Evolutionary conservation across 805 yeast genomes (phyloP).

Genomic region (Zygosaccharomyces lentus): DNA sequence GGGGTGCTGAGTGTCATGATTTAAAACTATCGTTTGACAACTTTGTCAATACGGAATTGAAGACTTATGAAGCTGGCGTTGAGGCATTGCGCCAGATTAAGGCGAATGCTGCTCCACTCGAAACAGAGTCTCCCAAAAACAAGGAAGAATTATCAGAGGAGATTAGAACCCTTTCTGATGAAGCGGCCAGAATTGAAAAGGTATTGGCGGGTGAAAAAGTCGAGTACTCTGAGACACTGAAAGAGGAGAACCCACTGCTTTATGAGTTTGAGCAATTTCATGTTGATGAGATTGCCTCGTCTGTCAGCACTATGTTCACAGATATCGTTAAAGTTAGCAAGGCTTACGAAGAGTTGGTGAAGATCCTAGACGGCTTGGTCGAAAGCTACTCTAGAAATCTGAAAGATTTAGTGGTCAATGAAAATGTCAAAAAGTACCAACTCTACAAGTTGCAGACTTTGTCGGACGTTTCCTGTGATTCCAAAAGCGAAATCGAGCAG

Average conservation of each 20-base stretch:
- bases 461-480: slow-evolving; percentile 20
- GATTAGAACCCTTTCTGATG: slow-evolving; percentile 8
- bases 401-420: slow-evolving; percentile 83
- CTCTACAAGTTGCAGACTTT: slow-evolving; percentile 26
- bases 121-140: slow-evolving; percentile 4
- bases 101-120: slow-evolving; percentile 11
- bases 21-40: slow-evolving; percentile 27
- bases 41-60: slow-evolving; percentile 44
- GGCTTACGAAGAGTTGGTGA: slow-evolving; percentile 22
- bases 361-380: slow-evolving; percentile 46
- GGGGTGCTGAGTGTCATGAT: slow-evolving; percentile 23
- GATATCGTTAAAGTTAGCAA: slow-evolving; percentile 21
- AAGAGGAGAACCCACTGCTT: slow-evolving; percentile 22
- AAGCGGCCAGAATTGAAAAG: slow-evolving; percentile 18
- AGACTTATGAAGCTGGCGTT: slow-evolving; percentile 50
- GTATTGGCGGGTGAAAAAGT: slow-evolving; percentile 21
- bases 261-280: slow-evolving; percentile 22
- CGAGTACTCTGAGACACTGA: slow-evolving; percentile 19
- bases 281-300: slow-evolving; percentile 11
- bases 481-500: slow-evolving; percentile 22
- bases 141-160: slow-evolving; percentile 10
- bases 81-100: slow-evolving; percentile 32
- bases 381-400: slow-evolving; percentile 73
- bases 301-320: slow-evolving; percentile 13
- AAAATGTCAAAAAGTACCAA: slow-evolving; percentile 53